Evolutionary conservation across 768 basidiomycete species (phyloP).

Genomic region (Tylopilus felleus): DNA sequence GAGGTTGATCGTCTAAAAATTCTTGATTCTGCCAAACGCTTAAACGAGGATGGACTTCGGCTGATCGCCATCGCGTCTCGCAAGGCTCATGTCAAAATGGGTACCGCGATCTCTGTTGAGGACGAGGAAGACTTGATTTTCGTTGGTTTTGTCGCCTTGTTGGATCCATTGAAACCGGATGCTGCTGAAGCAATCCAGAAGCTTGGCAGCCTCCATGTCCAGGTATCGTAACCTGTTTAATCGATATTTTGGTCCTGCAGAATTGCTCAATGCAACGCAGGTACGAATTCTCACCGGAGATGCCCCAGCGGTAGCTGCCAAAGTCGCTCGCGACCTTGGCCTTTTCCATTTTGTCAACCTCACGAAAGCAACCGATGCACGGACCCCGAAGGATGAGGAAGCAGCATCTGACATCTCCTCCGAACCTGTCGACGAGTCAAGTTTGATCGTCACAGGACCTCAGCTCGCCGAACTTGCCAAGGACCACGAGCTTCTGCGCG

Average conservation of each 20-base stretch:
- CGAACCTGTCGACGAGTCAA: slow-evolving; percentile 17
- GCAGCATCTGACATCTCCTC: slow-evolving; percentile 8
- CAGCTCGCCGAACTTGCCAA: slow-evolving; percentile 29
- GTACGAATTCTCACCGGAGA: slow-evolving; percentile 37
- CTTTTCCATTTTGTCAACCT: slow-evolving; percentile 26
- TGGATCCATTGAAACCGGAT: slow-evolving; percentile 32
- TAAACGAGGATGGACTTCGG: slow-evolving; percentile 33
- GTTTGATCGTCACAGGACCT: slow-evolving; percentile 28
- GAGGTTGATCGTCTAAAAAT: slow-evolving; percentile 19
- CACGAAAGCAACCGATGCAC: neutral
- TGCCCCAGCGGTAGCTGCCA: slow-evolving; percentile 34
- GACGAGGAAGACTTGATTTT: slow-evolving; percentile 31
- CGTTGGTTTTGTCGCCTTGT: slow-evolving; percentile 29
- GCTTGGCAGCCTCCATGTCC: slow-evolving; percentile 27
- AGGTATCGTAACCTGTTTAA: slow-evolving; percentile 18
- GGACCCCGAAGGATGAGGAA: slow-evolving; percentile 26
- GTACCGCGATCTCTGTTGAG: slow-evolving; percentile 13
- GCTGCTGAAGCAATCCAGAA: slow-evolving; percentile 30
- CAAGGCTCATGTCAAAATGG: slow-evolving; percentile 14
- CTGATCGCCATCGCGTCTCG: slow-evolving; percentile 30
- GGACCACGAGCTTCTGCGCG: slow-evolving; percentile 22
- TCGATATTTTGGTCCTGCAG: neutral
- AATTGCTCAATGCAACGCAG: slow-evolving; percentile 13
- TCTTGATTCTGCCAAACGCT: slow-evolving; percentile 24
- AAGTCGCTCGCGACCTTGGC: slow-evolving; percentile 37